Percentiles rank a stretch among this genome's conserved stretches.
These are phyloP conservation scores for Syncephalastrum sp. DNA, from an alignment of 371 early-diverging fungal species.

Conservation along the genomic window DNA sequence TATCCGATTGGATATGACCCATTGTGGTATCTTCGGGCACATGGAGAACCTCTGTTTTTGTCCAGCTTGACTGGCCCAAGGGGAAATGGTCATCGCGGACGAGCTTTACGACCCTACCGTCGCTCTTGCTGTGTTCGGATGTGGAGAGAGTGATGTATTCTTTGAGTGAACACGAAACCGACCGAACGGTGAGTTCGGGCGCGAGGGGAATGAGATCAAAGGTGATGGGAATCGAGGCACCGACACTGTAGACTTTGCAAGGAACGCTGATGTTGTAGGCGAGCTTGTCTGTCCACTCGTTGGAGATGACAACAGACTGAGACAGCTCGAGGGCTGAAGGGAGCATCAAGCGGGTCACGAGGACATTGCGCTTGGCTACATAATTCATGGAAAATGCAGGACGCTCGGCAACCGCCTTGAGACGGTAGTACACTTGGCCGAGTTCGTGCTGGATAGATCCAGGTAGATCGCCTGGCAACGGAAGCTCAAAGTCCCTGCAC, in stretches of 20 bases:
- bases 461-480: conserved; percentile 52
- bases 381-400: conserved; percentile 44
- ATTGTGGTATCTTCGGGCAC: conserved; percentile 13
- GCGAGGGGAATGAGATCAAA: conserved; percentile 41
- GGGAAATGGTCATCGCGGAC: conserved; percentile 33
- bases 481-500: conserved; percentile 49
- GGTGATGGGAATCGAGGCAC: conserved; percentile 37
- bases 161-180: conserved; percentile 36
- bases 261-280: conserved; percentile 47
- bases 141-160: conserved; percentile 38
- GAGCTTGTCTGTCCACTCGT: conserved; percentile 46
- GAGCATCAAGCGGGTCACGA: conserved; percentile 29
- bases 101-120: conserved; percentile 28
- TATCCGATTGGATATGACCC: conserved; percentile 28
- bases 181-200: conserved; percentile 27
- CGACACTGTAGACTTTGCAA: conserved; percentile 33
- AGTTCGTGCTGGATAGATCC: conserved; percentile 39
- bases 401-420: conserved; percentile 46
- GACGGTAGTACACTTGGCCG: conserved; percentile 36
- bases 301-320: conserved; percentile 37
- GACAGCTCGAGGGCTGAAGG: conserved; percentile 41
- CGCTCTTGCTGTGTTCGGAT: conserved; percentile 30
- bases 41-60: conserved; percentile 26
- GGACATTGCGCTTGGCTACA: conserved; percentile 25
- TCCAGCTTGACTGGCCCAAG: conserved; percentile 20